Evolutionary conservation across 805 yeast species (phyloP).

Genomic region (Komagataella pseudopastoris): DNA sequence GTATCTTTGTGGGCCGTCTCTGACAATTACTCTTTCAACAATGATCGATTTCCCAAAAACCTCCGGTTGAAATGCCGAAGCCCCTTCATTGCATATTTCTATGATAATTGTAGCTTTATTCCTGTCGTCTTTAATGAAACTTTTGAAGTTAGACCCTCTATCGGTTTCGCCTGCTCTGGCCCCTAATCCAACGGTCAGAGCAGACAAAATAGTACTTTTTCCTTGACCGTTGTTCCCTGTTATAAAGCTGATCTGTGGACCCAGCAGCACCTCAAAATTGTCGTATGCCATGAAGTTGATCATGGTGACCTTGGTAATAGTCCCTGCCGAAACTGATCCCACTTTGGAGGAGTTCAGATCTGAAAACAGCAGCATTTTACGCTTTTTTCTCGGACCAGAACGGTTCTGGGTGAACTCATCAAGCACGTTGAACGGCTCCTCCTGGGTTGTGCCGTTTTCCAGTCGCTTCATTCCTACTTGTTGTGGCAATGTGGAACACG

Average conservation of each 20-base stretch:
- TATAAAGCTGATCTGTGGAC: conserved; percentile 74
- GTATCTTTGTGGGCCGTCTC: conserved; percentile 40
- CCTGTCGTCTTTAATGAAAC: conserved; percentile 67
- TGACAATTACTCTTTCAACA: conserved; percentile 52
- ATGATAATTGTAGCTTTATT: conserved; percentile 55
- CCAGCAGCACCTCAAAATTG: conserved; percentile 59
- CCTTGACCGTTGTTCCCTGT: conserved; percentile 91
- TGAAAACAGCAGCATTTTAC: neutral
- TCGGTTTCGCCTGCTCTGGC: conserved; percentile 81
- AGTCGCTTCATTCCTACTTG: neutral
- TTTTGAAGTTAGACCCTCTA: conserved; percentile 62
- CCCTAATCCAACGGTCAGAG: conserved; percentile 77
- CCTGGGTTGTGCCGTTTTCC: neutral
- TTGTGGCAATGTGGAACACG: neutral
- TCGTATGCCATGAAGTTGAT: conserved; percentile 86
- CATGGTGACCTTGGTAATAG: conserved; percentile 46
- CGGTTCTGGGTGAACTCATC: conserved; percentile 14
- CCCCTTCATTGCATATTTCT: conserved; percentile 48
- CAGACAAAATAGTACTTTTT: conserved; percentile 78
- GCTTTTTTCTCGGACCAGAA: conserved; percentile 8
- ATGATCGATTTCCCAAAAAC: conserved; percentile 56
- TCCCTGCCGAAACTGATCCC: conserved; percentile 42
- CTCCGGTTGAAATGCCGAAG: conserved; percentile 50
- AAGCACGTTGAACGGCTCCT: conserved; percentile 1
- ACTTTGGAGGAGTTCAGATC: conserved; percentile 3